Evolutionary conservation across 2,329 filamentous ascomycete species (phyloP), one percentile per base, ranked within the genome.

Genomic region (Ilyonectria robusta): DNA sequence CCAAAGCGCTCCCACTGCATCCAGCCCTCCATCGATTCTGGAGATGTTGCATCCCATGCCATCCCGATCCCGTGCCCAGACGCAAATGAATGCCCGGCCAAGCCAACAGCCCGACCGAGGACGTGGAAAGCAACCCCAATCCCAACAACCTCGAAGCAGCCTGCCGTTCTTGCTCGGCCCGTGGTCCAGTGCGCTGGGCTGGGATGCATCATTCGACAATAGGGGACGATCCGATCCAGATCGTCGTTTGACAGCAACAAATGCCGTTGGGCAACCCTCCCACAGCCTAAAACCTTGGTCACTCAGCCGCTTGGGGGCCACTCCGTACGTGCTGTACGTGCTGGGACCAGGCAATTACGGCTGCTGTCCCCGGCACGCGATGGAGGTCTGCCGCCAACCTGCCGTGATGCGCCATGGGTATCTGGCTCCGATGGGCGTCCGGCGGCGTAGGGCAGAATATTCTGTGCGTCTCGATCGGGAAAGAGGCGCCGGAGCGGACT

Each of bases 401-500:
- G 50, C 50, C 31, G 40, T 65, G 42, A 57, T 35, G 50, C 21
- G 31, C 19, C 29, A 65, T 51, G 61, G 55, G 44, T 46, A 58
- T 44, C 23, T 58, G 61, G 19, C 15, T 21, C 61, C 61, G 46
- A 57, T 53, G 46, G 31, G 40, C 31, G 55, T 59, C 48, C 55
- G 23, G 6, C 40, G n/a, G 15, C 15, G 40, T 19, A n/a, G 21
- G 50, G 47, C 35, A 67, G 48, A 48, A 40, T 40, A 33, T 15
- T 44, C 40, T 55, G 26, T n/a, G 46, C 10, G 46, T 65, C 68
- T 62, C 56, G 26, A 63, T 68, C 54, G 44, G 68, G 68, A 46
- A 70, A 60, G 58, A 60, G 65, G 62, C 68, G 65, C 68, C 68
- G 68, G 65, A 17, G 31, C 68, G 68, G 68, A 51, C 62, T 54